Conservation (phyloP, 164 flowering plant species). For the Annona squamosa region DNA sequence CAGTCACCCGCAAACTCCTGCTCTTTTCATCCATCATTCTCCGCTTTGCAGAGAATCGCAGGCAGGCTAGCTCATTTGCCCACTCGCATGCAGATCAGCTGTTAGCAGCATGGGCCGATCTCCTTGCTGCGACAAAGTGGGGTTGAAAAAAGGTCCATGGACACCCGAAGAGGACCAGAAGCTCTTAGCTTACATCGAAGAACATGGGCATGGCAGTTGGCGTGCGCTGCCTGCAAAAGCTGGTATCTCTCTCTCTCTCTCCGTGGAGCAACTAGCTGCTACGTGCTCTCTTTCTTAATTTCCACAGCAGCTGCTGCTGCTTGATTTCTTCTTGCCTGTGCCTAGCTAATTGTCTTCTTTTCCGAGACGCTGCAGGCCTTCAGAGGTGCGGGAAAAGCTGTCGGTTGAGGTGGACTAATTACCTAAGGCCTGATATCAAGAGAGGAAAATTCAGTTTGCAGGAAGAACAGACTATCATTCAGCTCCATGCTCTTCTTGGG, state of each 20-base stretch:
- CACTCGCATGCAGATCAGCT: background rate
- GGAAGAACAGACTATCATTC: conserved; percentile 94
- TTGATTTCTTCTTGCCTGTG: background rate
- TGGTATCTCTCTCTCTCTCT: conserved; percentile 28
- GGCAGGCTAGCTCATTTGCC: background rate
- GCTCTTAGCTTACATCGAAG: conserved; percentile 85
- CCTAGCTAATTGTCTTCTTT: background rate
- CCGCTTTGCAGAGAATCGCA: background rate
- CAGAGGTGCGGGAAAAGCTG: conserved; percentile 96
- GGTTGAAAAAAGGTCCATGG: conserved; percentile 96
- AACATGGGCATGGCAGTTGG: conserved; percentile 98
- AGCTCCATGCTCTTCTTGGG: conserved; percentile 93
- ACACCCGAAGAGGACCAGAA: conserved; percentile 96
- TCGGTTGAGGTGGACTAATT: conserved; percentile 90
- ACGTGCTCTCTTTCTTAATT: background rate
- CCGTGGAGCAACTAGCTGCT: background rate
- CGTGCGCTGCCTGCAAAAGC: conserved; percentile 85
- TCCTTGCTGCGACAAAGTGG: conserved; percentile 83
- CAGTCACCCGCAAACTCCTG: background rate
- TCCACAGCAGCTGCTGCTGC: background rate
- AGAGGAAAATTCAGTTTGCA: conserved; percentile 87
- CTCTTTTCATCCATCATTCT: background rate
- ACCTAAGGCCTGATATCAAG: conserved; percentile 87
- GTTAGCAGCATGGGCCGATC: conserved; percentile 51
- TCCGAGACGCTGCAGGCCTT: conserved; percentile 41